Evolutionary conservation across 495 filamentous ascomycete species (phyloP), one percentile per base, ranked within the genome.

Genomic region (Gamarada debralockiae): DNA sequence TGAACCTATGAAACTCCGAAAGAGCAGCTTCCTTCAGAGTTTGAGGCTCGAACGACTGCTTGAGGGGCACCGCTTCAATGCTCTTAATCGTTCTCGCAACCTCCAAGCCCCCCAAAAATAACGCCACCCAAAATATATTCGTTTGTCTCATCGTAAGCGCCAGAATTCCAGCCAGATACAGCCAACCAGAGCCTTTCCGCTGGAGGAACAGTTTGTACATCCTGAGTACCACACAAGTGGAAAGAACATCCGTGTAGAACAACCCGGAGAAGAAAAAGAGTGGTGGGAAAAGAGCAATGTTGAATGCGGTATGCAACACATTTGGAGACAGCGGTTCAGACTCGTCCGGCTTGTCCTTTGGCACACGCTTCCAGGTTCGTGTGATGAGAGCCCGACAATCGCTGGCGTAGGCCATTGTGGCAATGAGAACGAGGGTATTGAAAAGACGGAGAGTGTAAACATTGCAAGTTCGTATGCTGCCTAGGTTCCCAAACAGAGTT

Each of bases 221-320:
- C 27, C 79, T 66, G 2, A 95, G 66, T 0, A 95, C 83, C 36
- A 80, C 70, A 59, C 85, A 61, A 0, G 84, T 86, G 3, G 83
- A 86, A 27, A 75, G 63, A 0, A 96, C 80, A 70, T 98, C 93
- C 8, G 93, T 98, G 64, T 98, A 98, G 65, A 92, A 97, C 15
- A 98, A 70, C 0, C 78, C 89, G 0, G 89, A 92, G 68, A 98
- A 97, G 75, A 97, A 97, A 73, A 95, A 97, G 1, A 97, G 64
- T 4, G 88, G 83, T 9, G 93, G 95, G 59, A 97, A 96, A 3
- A 96, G 72, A 47, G 82, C 81, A 40, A 96, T 81, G 61, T 96
- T 97, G 58, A 95, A 47, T 3, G 83, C 87, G 0, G 79, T 81
- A 68, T 90, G 86, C 27, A 29, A 5, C 5, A 10, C 10, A 33